Conservation (phyloP, 2,329 filamentous ascomycete genomes). For the Beauveria varroae region DNA sequence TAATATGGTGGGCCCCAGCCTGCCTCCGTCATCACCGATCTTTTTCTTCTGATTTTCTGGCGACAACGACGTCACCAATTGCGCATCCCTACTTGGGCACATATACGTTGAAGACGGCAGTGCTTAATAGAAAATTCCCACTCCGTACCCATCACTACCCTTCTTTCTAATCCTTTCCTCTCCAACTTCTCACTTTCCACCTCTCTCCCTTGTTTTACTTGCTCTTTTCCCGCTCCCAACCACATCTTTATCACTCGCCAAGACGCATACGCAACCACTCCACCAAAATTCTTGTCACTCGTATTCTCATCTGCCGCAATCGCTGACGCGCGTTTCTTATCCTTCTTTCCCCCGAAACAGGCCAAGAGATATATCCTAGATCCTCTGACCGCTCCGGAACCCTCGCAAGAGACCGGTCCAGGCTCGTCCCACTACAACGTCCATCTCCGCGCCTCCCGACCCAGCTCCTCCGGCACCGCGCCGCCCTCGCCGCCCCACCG, state of each 20-base stretch:
- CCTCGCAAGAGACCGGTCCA: slow-evolving; percentile 59
- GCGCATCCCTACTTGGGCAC: neutral
- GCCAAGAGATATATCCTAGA: slow-evolving; percentile 61
- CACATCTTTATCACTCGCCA: neutral
- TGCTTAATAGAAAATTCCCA: no score
- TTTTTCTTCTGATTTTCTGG: neutral
- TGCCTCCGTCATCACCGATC: neutral
- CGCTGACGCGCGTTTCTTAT: neutral
- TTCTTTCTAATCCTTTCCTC: neutral
- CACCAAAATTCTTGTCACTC: neutral
- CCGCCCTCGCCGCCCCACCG: neutral
- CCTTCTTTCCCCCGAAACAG: slow-evolving; percentile 29
- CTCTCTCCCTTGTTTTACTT: neutral
- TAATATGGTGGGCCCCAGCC: neutral
- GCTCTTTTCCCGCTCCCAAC: neutral
- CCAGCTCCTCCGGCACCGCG: neutral
- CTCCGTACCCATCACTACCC: neutral
- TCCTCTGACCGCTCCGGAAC: slow-evolving; percentile 60
- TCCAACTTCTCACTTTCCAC: neutral
- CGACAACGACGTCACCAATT: slow-evolving; percentile 4
- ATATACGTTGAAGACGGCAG: no score
- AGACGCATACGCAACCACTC: neutral
- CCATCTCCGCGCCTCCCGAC: slow-evolving; percentile 16
- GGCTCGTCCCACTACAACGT: slow-evolving; percentile 45
- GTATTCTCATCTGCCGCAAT: neutral